These are phyloP conservation scores for Nidularia sp. DNA, from an alignment of 768 basidiomycete genomes.

Conservation along the genomic window DNA sequence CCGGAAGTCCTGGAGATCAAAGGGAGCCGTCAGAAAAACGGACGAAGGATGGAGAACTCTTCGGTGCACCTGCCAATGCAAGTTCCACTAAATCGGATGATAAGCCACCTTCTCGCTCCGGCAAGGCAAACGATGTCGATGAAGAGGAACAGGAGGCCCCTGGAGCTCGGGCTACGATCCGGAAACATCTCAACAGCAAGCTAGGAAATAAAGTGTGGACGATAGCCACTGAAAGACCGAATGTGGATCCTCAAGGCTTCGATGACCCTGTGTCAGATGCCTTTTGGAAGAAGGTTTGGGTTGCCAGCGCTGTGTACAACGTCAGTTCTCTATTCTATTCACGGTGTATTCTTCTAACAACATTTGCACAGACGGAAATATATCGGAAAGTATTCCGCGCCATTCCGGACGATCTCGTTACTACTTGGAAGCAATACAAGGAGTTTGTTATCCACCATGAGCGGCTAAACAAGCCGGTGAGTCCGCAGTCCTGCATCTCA, in stretches of 20 bases:
- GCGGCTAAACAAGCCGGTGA: conserved; percentile 63
- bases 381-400: conserved; percentile 94
- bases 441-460: conserved; percentile 80
- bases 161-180: conserved; percentile 42
- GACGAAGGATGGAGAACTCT: conserved; percentile 38
- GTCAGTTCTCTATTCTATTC: conserved; percentile 38
- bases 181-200: conserved; percentile 52
- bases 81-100: conserved; percentile 35
- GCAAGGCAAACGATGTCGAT: conserved; percentile 28
- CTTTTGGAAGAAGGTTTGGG: conserved; percentile 93
- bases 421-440: conserved; percentile 94
- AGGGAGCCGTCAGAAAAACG: conserved; percentile 23
- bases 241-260: conserved; percentile 73
- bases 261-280: conserved; percentile 83
- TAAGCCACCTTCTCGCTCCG: conserved; percentile 42
- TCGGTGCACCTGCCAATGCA: conserved; percentile 54
- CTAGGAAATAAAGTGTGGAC: conserved; percentile 53
- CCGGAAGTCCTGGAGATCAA: not conserved
- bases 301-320: conserved; percentile 83
- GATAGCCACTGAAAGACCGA: conserved; percentile 63
- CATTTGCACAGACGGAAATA: conserved; percentile 73
- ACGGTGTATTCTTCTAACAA: conserved; percentile 7
- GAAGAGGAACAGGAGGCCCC: conserved; percentile 49
- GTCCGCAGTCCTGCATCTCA: conserved; percentile 12
- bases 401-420: conserved; percentile 87